Conservation (phyloP, 208 protist genomes). For the Crithidia mellificae region DNA sequence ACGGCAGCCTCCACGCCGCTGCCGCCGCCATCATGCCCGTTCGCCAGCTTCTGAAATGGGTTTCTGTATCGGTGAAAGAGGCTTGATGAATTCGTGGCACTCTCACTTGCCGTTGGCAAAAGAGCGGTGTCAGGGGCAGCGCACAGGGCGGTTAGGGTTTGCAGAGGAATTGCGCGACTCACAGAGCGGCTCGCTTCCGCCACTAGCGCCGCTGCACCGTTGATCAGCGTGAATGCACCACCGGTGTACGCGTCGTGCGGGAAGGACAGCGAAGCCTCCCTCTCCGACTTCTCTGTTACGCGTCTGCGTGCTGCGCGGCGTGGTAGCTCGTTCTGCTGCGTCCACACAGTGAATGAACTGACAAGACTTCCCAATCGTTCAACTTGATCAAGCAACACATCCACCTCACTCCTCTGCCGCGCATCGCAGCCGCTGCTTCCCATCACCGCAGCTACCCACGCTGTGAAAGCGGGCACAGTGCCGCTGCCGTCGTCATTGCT, state of each 20-base stretch:
- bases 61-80: slow-evolving; percentile 21
- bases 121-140: not conserved
- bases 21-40: slow-evolving; percentile 1
- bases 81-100: not conserved
- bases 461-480: not conserved
- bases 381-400: not conserved
- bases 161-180: not conserved
- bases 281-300: not conserved
- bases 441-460: not conserved
- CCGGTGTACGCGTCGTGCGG: slow-evolving; percentile 10
- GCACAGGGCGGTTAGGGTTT: slow-evolving; percentile 22
- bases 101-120: not conserved
- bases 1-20: not conserved
- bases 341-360: not conserved
- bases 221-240: slow-evolving; percentile 28
- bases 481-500: not conserved
- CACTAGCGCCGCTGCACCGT: slow-evolving; percentile 11
- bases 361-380: not conserved
- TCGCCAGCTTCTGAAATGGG: slow-evolving; percentile 20
- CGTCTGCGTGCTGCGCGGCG: not conserved
- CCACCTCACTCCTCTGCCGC: not conserved
- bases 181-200: slow-evolving; percentile 11
- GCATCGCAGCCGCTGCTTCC: not conserved
- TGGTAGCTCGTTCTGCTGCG: not conserved
- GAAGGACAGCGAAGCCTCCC: not conserved